These are phyloP conservation scores for Fusarium nodosum DNA, from an alignment of 2,329 filamentous ascomycete species.

Conservation along the genomic window DNA sequence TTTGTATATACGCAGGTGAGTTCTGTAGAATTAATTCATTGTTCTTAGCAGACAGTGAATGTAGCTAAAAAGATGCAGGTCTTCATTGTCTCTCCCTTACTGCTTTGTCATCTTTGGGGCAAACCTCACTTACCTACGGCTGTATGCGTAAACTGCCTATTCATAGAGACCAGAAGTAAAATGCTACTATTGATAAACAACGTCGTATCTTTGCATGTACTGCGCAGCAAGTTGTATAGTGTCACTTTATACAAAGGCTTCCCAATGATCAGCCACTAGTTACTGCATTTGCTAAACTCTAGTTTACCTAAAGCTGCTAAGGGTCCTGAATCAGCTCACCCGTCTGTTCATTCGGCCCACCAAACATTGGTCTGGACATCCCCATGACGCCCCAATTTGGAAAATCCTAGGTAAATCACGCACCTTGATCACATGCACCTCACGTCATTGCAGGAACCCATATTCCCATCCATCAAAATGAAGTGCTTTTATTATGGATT, in stretches of 20 bases:
- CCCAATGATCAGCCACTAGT: slow-evolving; percentile 23
- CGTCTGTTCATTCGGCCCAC: slow-evolving; percentile 22
- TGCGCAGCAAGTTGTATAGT: background rate
- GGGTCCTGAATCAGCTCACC: slow-evolving; percentile 35
- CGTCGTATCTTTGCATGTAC: background rate
- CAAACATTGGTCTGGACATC: slow-evolving; percentile 21
- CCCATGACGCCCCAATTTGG: slow-evolving; percentile 22
- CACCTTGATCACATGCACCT: slow-evolving; percentile 42
- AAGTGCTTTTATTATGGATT: background rate
- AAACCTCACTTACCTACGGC: slow-evolving; percentile 10
- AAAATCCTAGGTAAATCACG: slow-evolving; percentile 38
- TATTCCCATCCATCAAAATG: slow-evolving; percentile 8
- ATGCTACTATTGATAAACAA: background rate
- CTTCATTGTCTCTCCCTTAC: background rate
- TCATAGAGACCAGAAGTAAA: slow-evolving; percentile 6
- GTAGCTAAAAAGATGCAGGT: background rate
- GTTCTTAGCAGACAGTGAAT: background rate
- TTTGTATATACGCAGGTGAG: background rate
- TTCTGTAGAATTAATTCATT: background rate
- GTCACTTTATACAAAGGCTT: slow-evolving; percentile 7
- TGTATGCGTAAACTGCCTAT: slow-evolving; percentile 12
- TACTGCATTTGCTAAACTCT: slow-evolving; percentile 32
- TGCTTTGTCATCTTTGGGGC: background rate
- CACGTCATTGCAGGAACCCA: slow-evolving; percentile 34
- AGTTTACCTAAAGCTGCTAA: slow-evolving; percentile 18